phyloP scores from a whole-genome alignment of 1,284 basidiomycete species.

The Ceratobasidium sp. region DNA sequence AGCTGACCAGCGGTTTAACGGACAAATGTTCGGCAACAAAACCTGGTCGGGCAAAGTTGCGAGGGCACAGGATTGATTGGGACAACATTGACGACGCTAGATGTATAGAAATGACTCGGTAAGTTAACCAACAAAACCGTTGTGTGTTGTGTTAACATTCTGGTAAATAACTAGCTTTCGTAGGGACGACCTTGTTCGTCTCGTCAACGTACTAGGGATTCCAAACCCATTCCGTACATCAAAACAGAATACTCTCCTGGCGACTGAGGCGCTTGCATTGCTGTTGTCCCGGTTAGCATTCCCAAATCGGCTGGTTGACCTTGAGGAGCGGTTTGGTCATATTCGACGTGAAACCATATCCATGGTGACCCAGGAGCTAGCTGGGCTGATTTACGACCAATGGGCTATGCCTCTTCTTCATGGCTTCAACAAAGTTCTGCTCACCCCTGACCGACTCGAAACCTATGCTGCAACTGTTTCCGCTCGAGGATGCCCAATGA shows the following conservation, averaged over 20 bases:
- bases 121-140: neutral
- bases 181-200: neutral
- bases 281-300: neutral
- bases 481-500: neutral
- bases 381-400: neutral
- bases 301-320: neutral
- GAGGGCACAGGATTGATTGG: too few species aligned
- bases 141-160: neutral
- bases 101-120: constrained; percentile 6
- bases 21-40: too few species aligned
- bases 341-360: neutral
- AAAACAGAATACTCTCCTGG: neutral
- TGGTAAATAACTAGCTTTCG: neutral
- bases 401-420: neutral
- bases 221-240: neutral
- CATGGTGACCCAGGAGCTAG: neutral
- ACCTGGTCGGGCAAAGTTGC: too few species aligned
- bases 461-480: constrained; percentile 1
- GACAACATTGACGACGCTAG: neutral
- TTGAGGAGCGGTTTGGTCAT: neutral
- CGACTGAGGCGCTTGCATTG: neutral
- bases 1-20: too few species aligned
- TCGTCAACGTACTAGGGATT: neutral
- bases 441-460: neutral
- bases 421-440: neutral